Percentiles rank a stretch among this genome's conserved stretches.
These are phyloP conservation scores for Globisporangium cederbergense DNA, from an alignment of 352 stramenopile genomes.

Conservation along the genomic window DNA sequence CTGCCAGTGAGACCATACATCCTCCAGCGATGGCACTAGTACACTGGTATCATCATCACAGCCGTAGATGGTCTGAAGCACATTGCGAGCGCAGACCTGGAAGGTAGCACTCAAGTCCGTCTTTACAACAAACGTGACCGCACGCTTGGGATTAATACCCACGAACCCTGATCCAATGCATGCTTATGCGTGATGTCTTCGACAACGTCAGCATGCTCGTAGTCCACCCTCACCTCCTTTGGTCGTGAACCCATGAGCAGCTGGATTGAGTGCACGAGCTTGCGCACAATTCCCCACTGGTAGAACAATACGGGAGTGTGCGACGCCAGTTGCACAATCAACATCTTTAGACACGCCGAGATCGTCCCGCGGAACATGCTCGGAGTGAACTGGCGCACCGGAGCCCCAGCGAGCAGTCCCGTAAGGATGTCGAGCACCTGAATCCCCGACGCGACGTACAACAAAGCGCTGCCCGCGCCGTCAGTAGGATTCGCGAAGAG, in stretches of 20 bases:
- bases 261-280: constrained; percentile 52
- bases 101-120: not conserved
- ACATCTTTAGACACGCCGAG: constrained; percentile 40
- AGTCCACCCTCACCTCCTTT: constrained; percentile 23
- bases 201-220: not conserved
- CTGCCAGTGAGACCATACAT: constrained; percentile 42
- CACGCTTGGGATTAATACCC: not conserved
- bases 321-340: constrained; percentile 23
- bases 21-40: constrained; percentile 1
- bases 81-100: not conserved
- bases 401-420: constrained; percentile 47
- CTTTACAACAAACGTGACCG: not conserved
- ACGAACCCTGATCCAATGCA: not conserved
- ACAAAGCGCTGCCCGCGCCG: constrained; percentile 35
- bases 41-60: not conserved
- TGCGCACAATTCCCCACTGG: constrained; percentile 42
- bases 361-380: constrained; percentile 73
- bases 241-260: constrained; percentile 32
- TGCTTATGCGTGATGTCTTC: not conserved
- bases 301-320: constrained; percentile 37
- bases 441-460: constrained; percentile 48
- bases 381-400: constrained; percentile 49
- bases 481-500: constrained; percentile 51
- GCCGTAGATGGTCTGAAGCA: not conserved
- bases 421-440: constrained; percentile 69